phyloP scores from a whole-genome alignment of 1,284 basidiomycete species.

The Melanopsichium pennsylvanicum region DNA sequence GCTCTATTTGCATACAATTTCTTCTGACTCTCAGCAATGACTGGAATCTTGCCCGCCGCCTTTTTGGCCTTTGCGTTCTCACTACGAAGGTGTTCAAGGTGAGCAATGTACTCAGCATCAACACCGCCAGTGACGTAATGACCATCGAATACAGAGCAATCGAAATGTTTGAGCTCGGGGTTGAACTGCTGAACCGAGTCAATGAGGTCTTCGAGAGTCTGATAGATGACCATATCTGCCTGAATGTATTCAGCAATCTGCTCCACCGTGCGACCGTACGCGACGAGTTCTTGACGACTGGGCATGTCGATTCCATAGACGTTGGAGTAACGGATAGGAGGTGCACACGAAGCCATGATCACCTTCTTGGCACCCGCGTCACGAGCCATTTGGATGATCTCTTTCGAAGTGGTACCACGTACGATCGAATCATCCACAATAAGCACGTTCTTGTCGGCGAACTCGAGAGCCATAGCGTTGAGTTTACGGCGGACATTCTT shows the following conservation, averaged over 20 bases:
- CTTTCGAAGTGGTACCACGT: conserved; percentile 96
- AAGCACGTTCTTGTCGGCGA: conserved; percentile 88
- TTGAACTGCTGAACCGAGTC: conserved; percentile 89
- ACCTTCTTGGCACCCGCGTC: conserved; percentile 98
- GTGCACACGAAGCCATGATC: conserved; percentile 95
- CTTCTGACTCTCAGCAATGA: conserved; percentile 37
- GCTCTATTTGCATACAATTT: conserved; percentile 43
- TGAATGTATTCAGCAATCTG: conserved; percentile 86
- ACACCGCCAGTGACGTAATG: conserved; percentile 97
- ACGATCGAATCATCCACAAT: conserved; percentile 99
- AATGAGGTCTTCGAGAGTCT: conserved; percentile 89
- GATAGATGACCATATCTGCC: conserved; percentile 96
- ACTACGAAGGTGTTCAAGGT: conserved; percentile 80
- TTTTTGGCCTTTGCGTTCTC: conserved; percentile 78
- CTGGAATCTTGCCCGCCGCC: conserved; percentile 34
- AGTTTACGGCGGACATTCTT: conserved; percentile 96
- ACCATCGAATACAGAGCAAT: conserved; percentile 98
- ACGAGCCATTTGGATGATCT: conserved; percentile 99
- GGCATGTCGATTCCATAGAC: conserved; percentile 99
- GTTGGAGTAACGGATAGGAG: conserved; percentile 92
- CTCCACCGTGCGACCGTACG: conserved; percentile 78
- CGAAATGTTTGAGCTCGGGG: conserved; percentile 79
- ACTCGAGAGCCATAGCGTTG: conserved; percentile 99
- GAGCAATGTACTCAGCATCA: conserved; percentile 80
- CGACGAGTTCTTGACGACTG: conserved; percentile 89